Evolutionary conservation across 169 alveolate species (phyloP), one percentile per base, ranked within the genome.

Genomic region (Besnoitia besnoiti): DNA sequence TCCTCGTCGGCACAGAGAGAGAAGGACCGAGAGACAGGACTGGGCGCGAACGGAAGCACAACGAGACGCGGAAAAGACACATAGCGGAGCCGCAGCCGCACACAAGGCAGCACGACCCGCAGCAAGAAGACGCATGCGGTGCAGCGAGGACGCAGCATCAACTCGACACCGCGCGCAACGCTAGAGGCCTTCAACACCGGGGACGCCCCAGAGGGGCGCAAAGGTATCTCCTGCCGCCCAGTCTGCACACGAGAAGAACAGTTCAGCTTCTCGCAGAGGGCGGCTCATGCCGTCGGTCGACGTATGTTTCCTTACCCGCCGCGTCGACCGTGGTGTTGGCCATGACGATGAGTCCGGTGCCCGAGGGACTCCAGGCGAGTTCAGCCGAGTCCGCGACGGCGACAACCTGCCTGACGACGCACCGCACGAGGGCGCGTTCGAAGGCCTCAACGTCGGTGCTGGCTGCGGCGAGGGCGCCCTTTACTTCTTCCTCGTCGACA

Each of bases 281-380:
- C n/a, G n/a, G n/a, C n/a, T n/a, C n/a, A n/a, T n/a, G n/a, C n/a
- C n/a, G n/a, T n/a, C n/a, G n/a, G n/a, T n/a, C n/a, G n/a, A n/a
- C n/a, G n/a, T n/a, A n/a, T n/a, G n/a, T 55, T 7, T 4, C 16
- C 50, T 49, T 55, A 91, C 94, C 94, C 21, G 94, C 89, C 0
- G 92, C 94, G 46, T 91, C 94, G 55, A 91, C 92, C 0, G 94
- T 91, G n/a, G 92, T 85, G 80, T 85, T 82, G 27, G 94, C 91
- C 37, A 91, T 89, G 21, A 85, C 94, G 2, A 91, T 24, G 44
- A 91, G 92, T 5, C 90, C 91, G 14, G 90, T 21, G 37, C 94
- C 94, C 30, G 94, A 91, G 7, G 94, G 85, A 27, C 94, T 91
- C 94, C 94, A 91, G 27, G 49, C 21, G 75, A 91, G 85, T 8